These are phyloP conservation scores for Glycine soja DNA, from an alignment of 306 rosid species.

Conservation along the genomic window DNA sequence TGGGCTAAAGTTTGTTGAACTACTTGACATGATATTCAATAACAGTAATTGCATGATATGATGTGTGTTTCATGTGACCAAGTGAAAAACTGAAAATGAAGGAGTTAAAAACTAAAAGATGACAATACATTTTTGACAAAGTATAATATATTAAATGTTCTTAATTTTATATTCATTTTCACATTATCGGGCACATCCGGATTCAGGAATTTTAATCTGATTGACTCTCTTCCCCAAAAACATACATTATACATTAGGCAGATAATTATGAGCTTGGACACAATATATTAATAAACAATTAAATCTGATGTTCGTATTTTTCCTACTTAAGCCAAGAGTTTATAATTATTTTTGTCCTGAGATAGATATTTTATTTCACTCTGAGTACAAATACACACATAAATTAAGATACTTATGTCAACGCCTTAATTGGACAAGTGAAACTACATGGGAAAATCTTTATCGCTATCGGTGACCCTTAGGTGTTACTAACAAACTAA, in stretches of 20 bases:
- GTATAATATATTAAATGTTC: not conserved
- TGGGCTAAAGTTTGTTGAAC: slow-evolving; percentile 35
- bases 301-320: too few species aligned
- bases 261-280: too few species aligned
- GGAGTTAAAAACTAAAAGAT: not conserved
- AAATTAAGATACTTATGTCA: not conserved
- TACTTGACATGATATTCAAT: slow-evolving; percentile 4
- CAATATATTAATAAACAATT: too few species aligned
- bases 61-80: not conserved
- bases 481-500: too few species aligned
- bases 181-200: too few species aligned
- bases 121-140: not conserved
- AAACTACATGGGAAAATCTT: too few species aligned
- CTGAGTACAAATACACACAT: not conserved
- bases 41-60: slow-evolving; percentile 28
- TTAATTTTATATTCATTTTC: too few species aligned
- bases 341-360: not conserved
- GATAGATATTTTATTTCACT: not conserved
- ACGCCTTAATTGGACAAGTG: too few species aligned
- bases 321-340: not conserved
- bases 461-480: too few species aligned
- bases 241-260: too few species aligned
- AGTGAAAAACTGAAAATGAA: not conserved
- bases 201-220: too few species aligned
- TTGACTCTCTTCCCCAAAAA: too few species aligned